Evolutionary conservation across 176 grass and related monocot genomes (phyloP), one percentile per base, ranked within the genome.

Genomic region (Thalia dealbata): DNA sequence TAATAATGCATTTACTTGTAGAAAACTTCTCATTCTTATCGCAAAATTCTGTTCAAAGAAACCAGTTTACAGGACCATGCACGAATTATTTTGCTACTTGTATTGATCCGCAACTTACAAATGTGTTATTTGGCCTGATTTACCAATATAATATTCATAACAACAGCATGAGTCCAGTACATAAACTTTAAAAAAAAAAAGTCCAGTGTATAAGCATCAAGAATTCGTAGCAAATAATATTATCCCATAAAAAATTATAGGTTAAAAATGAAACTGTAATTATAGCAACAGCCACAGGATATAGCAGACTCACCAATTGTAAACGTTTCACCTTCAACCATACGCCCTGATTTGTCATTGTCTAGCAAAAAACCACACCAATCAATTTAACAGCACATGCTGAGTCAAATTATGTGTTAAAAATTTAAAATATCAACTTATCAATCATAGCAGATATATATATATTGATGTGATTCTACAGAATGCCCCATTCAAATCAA

Each of bases 261-360:
- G 32, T 38, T 38, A n/a, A 58, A 58, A 58, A 58, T n/a, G 7
- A 21, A n/a, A 58, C 4, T 4, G 1, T 38, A 58, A 58, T 16
- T 58, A n/a, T 21, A 4, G n/a, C 19, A 58, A 58, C 9, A 63
- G 10, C 24, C 9, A 67, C 38, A 43, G 22, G n/a, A 16, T 22
- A 68, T 12, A 43, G 38, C 7, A 44, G 7, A 79, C 71, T 12
- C 77, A 99, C 90, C 95, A 52, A 99, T 93, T 10, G 90, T 99
- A 71, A 93, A 93, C n/a, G 95, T 99, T 80, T 99, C 90, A 25
- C 83, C 87, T 83, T 88, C 95, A 0, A 91, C 83, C 95, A 99
- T 99, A 43, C 78, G 60, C 16, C 95, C 95, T 10, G 84, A 83
- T 38, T 46, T 82, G 65, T 86, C 76, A 66, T 99, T 99, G 43